Evolutionary conservation across 257 asterid genomes (phyloP).

Genomic region (Nicotiana attenuata): DNA sequence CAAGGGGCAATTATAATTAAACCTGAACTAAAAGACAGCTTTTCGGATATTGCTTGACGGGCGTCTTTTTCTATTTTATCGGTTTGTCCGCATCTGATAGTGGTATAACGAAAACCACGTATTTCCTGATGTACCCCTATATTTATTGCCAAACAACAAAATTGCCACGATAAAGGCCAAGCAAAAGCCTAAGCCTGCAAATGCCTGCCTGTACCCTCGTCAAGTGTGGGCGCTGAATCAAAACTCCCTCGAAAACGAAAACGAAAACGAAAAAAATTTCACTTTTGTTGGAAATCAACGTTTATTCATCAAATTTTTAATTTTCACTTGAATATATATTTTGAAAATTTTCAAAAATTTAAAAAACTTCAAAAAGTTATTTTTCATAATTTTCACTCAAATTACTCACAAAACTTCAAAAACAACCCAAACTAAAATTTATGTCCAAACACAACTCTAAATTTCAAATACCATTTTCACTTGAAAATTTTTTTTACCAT

Average conservation of each 20-base stretch:
- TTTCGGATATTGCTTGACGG: slow-evolving; percentile 1
- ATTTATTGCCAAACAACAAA: background rate
- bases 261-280: too few species aligned
- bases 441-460: too few species aligned
- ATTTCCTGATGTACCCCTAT: background rate
- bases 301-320: too few species aligned
- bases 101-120: background rate
- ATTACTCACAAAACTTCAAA: too few species aligned
- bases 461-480: too few species aligned
- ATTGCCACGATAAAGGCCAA: background rate
- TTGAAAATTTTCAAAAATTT: too few species aligned
- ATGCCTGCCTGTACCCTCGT: background rate
- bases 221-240: background rate
- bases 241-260: background rate
- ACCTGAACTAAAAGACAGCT: background rate
- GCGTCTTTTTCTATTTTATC: background rate
- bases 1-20: background rate
- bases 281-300: too few species aligned
- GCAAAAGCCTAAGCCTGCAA: background rate
- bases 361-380: too few species aligned
- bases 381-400: too few species aligned
- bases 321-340: too few species aligned
- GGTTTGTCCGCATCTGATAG: background rate
- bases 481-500: too few species aligned
- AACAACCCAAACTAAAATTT: too few species aligned